A percentile compares a stretch with the other conserved stretches of the same genome.
Evolutionary conservation across 768 basidiomycete genomes (phyloP).

Genomic region (Mycena haematopus): DNA sequence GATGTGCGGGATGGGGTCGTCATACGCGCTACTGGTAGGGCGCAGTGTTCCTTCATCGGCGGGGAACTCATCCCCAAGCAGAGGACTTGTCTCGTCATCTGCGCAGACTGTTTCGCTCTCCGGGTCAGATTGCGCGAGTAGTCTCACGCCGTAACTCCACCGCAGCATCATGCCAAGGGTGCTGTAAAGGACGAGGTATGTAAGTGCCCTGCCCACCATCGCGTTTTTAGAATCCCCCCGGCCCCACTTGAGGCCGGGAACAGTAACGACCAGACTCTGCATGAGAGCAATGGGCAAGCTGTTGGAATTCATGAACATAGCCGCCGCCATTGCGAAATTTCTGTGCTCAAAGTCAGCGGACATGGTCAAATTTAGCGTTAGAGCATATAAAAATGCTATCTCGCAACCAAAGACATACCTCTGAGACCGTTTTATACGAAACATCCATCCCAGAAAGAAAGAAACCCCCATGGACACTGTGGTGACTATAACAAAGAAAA

Average conservation of each 20-base stretch:
- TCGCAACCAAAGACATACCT: constrained; percentile 53
- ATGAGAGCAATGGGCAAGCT: constrained; percentile 94
- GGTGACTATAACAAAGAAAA: constrained; percentile 85
- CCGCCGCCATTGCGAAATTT: constrained; percentile 79
- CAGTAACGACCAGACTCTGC: constrained; percentile 86
- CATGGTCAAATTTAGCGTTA: neutral
- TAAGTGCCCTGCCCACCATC: constrained; percentile 91
- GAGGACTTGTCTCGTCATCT: constrained; percentile 28
- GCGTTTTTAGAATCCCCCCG: constrained; percentile 80
- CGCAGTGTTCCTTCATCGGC: constrained; percentile 45
- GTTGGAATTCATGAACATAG: constrained; percentile 95
- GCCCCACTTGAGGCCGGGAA: constrained; percentile 84
- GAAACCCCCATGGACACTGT: constrained; percentile 73
- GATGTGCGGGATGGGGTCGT: constrained; percentile 31
- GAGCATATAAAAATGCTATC: neutral
- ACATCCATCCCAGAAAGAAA: constrained; percentile 63
- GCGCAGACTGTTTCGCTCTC: constrained; percentile 32
- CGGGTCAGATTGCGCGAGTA: constrained; percentile 75
- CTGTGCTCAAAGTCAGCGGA: constrained; percentile 40
- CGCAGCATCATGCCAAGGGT: constrained; percentile 96
- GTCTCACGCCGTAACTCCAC: constrained; percentile 91
- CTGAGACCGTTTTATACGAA: constrained; percentile 78
- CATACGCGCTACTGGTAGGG: constrained; percentile 35
- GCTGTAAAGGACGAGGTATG: constrained; percentile 90
- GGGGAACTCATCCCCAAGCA: constrained; percentile 17